Conservation (phyloP, 2,329 filamentous ascomycete species). For the Nemania sp. region DNA sequence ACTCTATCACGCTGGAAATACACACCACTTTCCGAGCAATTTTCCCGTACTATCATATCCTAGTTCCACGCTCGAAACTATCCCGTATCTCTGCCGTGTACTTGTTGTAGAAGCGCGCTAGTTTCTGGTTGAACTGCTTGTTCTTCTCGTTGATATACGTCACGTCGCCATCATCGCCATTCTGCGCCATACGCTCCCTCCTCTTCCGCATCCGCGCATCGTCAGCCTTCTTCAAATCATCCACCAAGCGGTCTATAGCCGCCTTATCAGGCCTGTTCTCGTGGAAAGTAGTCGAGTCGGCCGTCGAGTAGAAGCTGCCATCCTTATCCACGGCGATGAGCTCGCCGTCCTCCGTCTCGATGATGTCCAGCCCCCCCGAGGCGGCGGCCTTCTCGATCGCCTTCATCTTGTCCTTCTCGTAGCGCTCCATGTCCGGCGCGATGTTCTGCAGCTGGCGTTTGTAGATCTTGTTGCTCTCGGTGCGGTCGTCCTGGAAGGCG, state of each 20-base stretch:
- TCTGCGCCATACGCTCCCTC: conserved; percentile 79
- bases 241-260: conserved; percentile 87
- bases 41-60: conserved; percentile 72
- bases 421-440: conserved; percentile 81
- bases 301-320: conserved; percentile 90
- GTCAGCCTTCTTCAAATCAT: conserved; percentile 88
- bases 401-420: conserved; percentile 86
- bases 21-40: conserved; percentile 12
- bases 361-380: conserved; percentile 87
- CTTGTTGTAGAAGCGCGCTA: conserved; percentile 96
- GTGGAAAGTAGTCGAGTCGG: conserved; percentile 82
- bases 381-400: conserved; percentile 87
- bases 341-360: conserved; percentile 95
- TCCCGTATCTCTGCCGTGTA: conserved; percentile 97
- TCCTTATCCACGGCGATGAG: conserved; percentile 93
- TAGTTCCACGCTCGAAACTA: conserved; percentile 96
- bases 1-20: conserved; percentile 25
- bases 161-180: conserved; percentile 89
- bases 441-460: conserved; percentile 88
- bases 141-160: conserved; percentile 99
- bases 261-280: conserved; percentile 89
- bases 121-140: conserved; percentile 99
- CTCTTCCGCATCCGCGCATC: conserved; percentile 88
- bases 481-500: conserved; percentile 88
- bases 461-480: conserved; percentile 92